Percentiles rank a stretch among this genome's conserved stretches.
These are phyloP conservation scores for Ploettnerulaceae sp. DNA, from an alignment of 2,329 filamentous ascomycete genomes.

Conservation along the genomic window DNA sequence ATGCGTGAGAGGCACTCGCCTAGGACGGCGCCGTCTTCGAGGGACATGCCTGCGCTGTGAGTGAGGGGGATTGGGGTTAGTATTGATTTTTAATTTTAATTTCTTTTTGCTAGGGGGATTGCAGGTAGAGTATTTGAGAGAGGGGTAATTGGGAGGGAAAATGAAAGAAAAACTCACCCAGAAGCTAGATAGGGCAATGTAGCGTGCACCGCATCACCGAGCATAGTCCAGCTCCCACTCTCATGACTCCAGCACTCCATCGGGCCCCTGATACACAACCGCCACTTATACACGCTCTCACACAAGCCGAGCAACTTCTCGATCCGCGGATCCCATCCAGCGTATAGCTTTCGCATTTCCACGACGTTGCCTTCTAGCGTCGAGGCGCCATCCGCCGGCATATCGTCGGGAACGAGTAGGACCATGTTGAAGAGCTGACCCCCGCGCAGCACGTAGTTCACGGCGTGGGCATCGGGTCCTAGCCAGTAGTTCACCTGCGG, in stretches of 20 bases:
- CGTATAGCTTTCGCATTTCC: constrained; percentile 40
- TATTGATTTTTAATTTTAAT: not conserved
- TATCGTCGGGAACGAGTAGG: constrained; percentile 37
- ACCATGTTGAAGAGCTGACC: constrained; percentile 44
- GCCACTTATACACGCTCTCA: constrained; percentile 56
- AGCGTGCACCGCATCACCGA: constrained; percentile 61
- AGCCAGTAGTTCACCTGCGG: constrained; percentile 45
- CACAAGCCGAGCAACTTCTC: constrained; percentile 53
- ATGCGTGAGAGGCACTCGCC: constrained; percentile 47
- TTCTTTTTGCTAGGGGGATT: too few relatives aligned
- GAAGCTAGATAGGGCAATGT: constrained; percentile 58
- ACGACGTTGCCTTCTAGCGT: constrained; percentile 38
- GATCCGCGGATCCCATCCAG: constrained; percentile 43
- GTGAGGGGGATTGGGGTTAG: too few relatives aligned
- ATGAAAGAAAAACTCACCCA: constrained; percentile 22
- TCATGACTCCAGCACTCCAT: constrained; percentile 54
- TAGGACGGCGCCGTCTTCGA: constrained; percentile 55
- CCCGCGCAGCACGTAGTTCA: constrained; percentile 43
- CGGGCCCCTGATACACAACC: constrained; percentile 50
- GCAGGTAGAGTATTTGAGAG: too few relatives aligned
- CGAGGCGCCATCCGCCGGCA: constrained; percentile 34
- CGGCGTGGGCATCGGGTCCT: constrained; percentile 45
- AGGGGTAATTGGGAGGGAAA: too few relatives aligned
- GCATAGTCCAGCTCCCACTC: constrained; percentile 50
- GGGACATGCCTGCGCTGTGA: constrained; percentile 48